Conservation (phyloP, 177 flowering plant species). For the Tripterygium wilfordii region DNA sequence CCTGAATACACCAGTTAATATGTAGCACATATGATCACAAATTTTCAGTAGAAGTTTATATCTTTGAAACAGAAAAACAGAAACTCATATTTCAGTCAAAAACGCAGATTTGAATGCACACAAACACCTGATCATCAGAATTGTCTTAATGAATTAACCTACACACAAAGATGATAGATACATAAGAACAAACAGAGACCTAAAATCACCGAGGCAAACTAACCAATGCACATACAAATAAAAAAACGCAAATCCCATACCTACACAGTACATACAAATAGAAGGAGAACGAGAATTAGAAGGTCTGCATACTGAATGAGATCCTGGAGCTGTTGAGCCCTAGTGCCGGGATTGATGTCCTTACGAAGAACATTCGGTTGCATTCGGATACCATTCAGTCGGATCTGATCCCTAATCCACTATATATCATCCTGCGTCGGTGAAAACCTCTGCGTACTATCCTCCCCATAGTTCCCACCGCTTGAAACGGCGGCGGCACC, state of each 20-base stretch:
- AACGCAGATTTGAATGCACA: no score
- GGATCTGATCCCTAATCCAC: conserved; percentile 76
- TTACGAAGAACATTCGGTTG: conserved; percentile 74
- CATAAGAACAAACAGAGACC: no score
- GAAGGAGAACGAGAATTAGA: neutral
- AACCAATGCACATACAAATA: no score
- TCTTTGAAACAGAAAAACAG: no score
- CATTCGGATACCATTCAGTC: conserved; percentile 58
- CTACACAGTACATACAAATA: no score
- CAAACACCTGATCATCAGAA: neutral
- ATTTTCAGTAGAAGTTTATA: no score
- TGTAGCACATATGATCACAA: no score
- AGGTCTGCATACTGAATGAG: conserved; percentile 38
- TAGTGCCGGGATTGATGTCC: conserved; percentile 92
- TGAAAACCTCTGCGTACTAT: conserved; percentile 15
- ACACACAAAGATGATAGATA: neutral
- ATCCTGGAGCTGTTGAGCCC: conserved; percentile 83
- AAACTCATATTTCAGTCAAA: no score
- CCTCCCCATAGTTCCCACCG: conserved; percentile 1
- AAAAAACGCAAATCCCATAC: neutral
- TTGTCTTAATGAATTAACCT: neutral
- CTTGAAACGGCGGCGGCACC: neutral
- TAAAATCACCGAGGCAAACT: no score
- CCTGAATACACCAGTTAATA: no score
- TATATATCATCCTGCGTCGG: conserved; percentile 56